Conservation (phyloP, 768 basidiomycete genomes). For the Tylopilus intermedius region DNA sequence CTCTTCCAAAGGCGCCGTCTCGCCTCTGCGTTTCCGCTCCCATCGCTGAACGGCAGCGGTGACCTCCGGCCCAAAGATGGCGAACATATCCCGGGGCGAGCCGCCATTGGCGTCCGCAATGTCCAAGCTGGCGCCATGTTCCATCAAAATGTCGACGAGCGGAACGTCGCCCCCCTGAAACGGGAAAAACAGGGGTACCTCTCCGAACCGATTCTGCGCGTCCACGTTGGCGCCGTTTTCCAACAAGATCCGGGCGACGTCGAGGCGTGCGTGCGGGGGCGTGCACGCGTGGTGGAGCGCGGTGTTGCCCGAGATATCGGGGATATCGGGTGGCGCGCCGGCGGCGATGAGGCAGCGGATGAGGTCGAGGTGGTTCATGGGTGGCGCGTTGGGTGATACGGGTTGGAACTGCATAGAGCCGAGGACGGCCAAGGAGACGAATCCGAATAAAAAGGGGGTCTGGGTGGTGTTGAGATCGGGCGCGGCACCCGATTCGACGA, state of each 20-base stretch:
- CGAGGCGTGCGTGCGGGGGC: conserved; percentile 19
- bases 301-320: conserved; percentile 46
- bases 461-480: conserved; percentile 39
- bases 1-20: conserved; percentile 38
- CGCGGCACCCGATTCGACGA: conserved; percentile 25
- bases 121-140: conserved; percentile 44
- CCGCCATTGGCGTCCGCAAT: conserved; percentile 36
- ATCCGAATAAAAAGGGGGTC: conserved; percentile 41
- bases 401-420: conserved; percentile 37
- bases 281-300: conserved; percentile 46
- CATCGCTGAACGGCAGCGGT: conserved; percentile 43
- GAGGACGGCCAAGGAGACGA: conserved; percentile 35
- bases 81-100: conserved; percentile 29
- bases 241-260: conserved; percentile 38
- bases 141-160: conserved; percentile 44
- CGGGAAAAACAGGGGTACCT: conserved; percentile 36
- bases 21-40: conserved; percentile 43
- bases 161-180: conserved; percentile 31
- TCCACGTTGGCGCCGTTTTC: conserved; percentile 46
- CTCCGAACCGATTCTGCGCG: conserved; percentile 45
- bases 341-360: conserved; percentile 39
- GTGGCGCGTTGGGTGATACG: conserved; percentile 2
- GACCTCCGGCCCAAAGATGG: conserved; percentile 38
- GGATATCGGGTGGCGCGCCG: conserved; percentile 37
- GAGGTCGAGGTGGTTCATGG: conserved; percentile 30